Conservation (phyloP, 805 yeast genomes). For the Pichia deserticola region DNA sequence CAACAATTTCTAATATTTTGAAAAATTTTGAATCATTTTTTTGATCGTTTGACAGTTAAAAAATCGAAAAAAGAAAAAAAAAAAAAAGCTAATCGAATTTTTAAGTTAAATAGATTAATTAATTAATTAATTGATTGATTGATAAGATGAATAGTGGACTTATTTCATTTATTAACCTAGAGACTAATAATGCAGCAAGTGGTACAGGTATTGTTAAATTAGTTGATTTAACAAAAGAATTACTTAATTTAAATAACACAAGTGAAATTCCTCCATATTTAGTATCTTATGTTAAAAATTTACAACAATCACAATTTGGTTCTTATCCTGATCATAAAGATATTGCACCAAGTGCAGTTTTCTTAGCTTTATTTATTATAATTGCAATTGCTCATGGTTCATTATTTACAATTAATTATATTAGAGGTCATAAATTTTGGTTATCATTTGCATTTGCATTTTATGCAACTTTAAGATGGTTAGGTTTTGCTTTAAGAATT, state of each 20-base stretch:
- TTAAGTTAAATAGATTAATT: no score
- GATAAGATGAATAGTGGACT: constrained; percentile 14
- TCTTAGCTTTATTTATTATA: constrained; percentile 44
- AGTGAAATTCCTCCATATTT: constrained; percentile 34
- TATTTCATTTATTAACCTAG: constrained; percentile 14
- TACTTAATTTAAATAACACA: constrained; percentile 12
- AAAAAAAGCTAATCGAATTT: no score
- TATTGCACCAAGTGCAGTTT: constrained; percentile 53
- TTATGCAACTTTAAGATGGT: constrained; percentile 43
- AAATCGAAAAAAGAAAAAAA: no score
- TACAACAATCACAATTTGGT: constrained; percentile 52
- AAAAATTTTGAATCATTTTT: no score
- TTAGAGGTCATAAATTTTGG: constrained; percentile 56
- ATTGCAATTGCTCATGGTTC: constrained; percentile 39
- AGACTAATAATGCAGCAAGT: constrained; percentile 37
- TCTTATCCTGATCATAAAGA: constrained; percentile 50
- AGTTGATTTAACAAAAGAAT: constrained; percentile 24
- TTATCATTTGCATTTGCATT: constrained; percentile 45
- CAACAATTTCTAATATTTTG: no score
- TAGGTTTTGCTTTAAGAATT: constrained; percentile 54
- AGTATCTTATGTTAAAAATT: constrained; percentile 28
- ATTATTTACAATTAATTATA: constrained; percentile 40
- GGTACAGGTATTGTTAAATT: constrained; percentile 42
- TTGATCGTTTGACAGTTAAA: no score
- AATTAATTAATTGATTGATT: no score